Percentiles rank a stretch among this genome's conserved stretches.
Conservation (phyloP, 208 protist genomes). For the Leishmania braziliensis region DNA sequence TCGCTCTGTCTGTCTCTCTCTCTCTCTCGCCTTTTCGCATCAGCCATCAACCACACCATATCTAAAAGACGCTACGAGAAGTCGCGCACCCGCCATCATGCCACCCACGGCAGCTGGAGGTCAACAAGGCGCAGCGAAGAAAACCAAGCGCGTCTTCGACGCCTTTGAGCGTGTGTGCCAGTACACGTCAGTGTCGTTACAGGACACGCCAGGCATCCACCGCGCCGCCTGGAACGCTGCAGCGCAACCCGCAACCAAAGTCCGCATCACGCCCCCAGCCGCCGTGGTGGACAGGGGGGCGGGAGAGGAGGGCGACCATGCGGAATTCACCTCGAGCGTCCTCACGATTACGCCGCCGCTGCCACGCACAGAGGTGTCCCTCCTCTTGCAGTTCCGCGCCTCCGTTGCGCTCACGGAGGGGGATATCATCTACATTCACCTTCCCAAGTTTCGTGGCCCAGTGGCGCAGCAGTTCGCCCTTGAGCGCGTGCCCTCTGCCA, state of each 20-base stretch:
- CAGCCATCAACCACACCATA: background rate
- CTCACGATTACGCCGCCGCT: constrained; percentile 61
- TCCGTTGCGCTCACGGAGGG: constrained; percentile 58
- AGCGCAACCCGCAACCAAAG: background rate
- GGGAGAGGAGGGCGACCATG: constrained; percentile 14
- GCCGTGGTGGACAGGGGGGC: background rate
- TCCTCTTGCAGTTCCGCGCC: constrained; percentile 72
- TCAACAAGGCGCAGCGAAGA: constrained; percentile 24
- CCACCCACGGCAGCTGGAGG: constrained; percentile 18
- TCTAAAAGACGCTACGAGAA: background rate
- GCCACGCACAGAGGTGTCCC: constrained; percentile 54
- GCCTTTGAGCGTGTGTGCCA: constrained; percentile 42
- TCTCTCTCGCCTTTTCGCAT: background rate
- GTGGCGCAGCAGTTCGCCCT: constrained; percentile 56
- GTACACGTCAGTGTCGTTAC: constrained; percentile 28
- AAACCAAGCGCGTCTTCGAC: constrained; percentile 50
- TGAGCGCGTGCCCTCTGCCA: constrained; percentile 20
- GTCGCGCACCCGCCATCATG: constrained; percentile 4
- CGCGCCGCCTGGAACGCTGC: background rate
- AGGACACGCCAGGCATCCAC: background rate
- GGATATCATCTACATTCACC: constrained; percentile 59
- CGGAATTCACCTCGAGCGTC: constrained; percentile 63
- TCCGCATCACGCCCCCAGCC: background rate
- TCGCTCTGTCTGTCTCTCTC: background rate
- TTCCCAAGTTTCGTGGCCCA: constrained; percentile 68